These are phyloP conservation scores for Phylloboletellus chloephorus DNA, from an alignment of 1,284 basidiomycete species.

Conservation along the genomic window DNA sequence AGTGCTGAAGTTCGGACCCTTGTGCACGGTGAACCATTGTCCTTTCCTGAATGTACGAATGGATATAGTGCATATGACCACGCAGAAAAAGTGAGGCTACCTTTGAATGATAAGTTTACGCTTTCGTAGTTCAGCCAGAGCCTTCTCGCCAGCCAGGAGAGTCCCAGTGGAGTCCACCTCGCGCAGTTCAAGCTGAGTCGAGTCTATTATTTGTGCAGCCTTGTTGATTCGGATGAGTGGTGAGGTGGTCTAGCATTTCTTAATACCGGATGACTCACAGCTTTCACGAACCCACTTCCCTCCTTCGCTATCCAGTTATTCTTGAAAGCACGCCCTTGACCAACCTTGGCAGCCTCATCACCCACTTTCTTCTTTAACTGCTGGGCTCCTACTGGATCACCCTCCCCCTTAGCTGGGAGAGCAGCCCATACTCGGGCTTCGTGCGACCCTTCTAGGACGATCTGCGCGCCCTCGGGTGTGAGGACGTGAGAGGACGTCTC, in stretches of 20 bases:
- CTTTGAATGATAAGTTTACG: constrained; percentile 80
- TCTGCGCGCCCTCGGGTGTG: constrained; percentile 78
- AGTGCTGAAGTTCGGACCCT: constrained; percentile 86
- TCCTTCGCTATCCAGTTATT: constrained; percentile 96
- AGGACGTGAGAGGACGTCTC: constrained; percentile 70
- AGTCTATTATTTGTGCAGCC: constrained; percentile 65
- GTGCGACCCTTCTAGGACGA: constrained; percentile 81
- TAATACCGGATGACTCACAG: constrained; percentile 47
- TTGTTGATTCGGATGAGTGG: constrained; percentile 27
- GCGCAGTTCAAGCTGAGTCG: constrained; percentile 70
- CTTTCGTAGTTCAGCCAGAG: constrained; percentile 83
- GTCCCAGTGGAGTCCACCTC: constrained; percentile 73
- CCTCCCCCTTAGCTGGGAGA: constrained; percentile 68
- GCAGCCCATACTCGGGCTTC: constrained; percentile 89
- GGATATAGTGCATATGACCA: not conserved
- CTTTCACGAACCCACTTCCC: constrained; percentile 80
- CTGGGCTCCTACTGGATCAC: constrained; percentile 56
- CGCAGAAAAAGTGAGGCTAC: constrained; percentile 33
- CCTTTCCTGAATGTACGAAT: constrained; percentile 64
- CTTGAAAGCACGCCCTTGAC: constrained; percentile 95
- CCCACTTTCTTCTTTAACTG: constrained; percentile 75
- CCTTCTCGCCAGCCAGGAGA: constrained; percentile 69
- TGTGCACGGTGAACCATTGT: constrained; percentile 88
- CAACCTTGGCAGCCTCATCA: constrained; percentile 81
- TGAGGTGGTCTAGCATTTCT: not conserved